Evolutionary conservation across 208 protist species (phyloP), one percentile per base, ranked within the genome.

Genomic region (Trypanosoma caninum): DNA sequence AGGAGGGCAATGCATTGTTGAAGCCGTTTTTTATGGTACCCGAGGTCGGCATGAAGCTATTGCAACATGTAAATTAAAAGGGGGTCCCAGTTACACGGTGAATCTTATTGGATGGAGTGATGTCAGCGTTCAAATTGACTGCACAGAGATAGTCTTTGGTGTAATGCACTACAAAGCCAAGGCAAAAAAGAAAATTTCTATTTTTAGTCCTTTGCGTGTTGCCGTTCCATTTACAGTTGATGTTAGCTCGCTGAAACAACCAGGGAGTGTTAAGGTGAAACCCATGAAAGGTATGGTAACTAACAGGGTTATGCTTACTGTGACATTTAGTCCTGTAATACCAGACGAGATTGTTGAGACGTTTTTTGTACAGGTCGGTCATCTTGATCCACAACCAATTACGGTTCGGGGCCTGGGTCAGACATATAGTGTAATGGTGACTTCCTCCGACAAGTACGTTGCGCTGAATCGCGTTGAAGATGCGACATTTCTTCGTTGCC

Each of bases 341-440:
- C 97, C 97, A 20, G 91, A 97, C 44, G 72, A 72, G 18, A 66
- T 97, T 23, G 54, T 82, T 27, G 94, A 97, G 48, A 66, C 58
- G 9, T 88, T 98, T 55, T 76, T 53, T 47, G 67, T 98, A 7
- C 81, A 91, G 48, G 87, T 98, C 11, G 93, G 89, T 11, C 93
- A 98, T 72, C 93, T 97, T n/a, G 91, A 97, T 57, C 90, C 95
- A 22, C 81, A 97, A 52, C 63, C 63, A 6, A 86, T 98, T 50
- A 67, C 51, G 30, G 78, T 98, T 2, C 40, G 35, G 9, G 94
- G 91, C 20, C 55, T 78, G 2, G 93, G 91, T 6, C 75, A 88
- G 44, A 73, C 94, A 59, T 82, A 82, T 50, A 78, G 78, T 14
- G 31, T 88, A 38, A 42, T 66, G 42, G 44, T 97, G 10, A 27